Percentiles rank a stretch among this genome's conserved stretches.
Evolutionary conservation across 352 stramenopile genomes (phyloP).

Genomic region (Phytophthora lateralis): DNA sequence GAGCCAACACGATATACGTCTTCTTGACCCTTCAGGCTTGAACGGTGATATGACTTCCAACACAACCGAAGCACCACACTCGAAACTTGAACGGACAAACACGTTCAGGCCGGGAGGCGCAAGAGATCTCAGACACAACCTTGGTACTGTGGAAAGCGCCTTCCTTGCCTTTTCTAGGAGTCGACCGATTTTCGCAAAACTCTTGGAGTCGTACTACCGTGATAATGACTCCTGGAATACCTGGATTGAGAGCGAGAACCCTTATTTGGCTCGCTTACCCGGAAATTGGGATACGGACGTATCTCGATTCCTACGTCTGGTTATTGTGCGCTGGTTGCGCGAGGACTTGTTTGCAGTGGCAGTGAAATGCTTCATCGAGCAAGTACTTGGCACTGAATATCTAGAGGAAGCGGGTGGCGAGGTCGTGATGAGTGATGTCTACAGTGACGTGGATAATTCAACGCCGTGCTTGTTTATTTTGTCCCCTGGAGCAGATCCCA

Average conservation of each 20-base stretch:
- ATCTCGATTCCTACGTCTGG: conserved; percentile 51
- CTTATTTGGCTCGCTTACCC: conserved; percentile 45
- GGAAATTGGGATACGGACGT: conserved; percentile 38
- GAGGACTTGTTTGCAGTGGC: conserved; percentile 52
- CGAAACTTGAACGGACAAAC: neutral
- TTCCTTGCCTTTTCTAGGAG: conserved; percentile 38
- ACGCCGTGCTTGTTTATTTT: conserved; percentile 82
- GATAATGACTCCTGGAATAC: conserved; percentile 46
- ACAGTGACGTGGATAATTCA: conserved; percentile 56
- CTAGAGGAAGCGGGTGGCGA: conserved; percentile 12
- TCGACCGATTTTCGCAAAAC: conserved; percentile 25
- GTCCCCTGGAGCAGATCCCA: conserved; percentile 72
- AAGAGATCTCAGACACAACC: conserved; percentile 10
- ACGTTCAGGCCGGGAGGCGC: neutral
- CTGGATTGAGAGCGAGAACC: conserved; percentile 48
- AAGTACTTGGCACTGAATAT: conserved; percentile 41
- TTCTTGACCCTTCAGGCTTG: conserved; percentile 39
- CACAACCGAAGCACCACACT: neutral
- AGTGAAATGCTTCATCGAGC: conserved; percentile 44
- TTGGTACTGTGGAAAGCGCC: conserved; percentile 12
- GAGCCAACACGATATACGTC: conserved; percentile 27
- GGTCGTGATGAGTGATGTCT: conserved; percentile 52
- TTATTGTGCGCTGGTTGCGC: conserved; percentile 65
- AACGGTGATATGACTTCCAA: conserved; percentile 1
- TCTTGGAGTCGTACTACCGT: conserved; percentile 52